Evolutionary conservation across 192 early-diverging fungal species (phyloP).

Genomic region (Rhizophagus sp.): DNA sequence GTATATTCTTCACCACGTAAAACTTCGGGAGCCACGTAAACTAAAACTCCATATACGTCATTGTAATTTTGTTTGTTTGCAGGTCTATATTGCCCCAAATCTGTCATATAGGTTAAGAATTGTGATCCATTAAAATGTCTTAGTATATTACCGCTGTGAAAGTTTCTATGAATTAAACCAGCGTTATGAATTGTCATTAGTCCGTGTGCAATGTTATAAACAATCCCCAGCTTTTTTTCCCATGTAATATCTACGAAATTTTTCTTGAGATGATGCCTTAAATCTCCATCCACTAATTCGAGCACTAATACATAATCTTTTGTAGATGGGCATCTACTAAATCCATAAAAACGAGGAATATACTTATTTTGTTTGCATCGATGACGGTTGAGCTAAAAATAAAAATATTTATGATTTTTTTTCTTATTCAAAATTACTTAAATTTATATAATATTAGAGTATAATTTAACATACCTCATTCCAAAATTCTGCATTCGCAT

Average conservation of each 20-base stretch:
- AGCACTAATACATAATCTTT: constrained; percentile 5
- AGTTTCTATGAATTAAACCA: constrained; percentile 15
- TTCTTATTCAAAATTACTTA: too few relatives aligned
- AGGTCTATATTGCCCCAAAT: constrained; percentile 16
- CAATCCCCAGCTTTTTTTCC: constrained; percentile 15
- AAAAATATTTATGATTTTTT: neutral
- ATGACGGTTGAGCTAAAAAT: neutral
- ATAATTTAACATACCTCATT: constrained; percentile 11
- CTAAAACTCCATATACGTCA: neutral
- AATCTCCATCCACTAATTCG: constrained; percentile 10
- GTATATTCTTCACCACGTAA: neutral
- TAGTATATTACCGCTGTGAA: constrained; percentile 18
- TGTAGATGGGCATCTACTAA: neutral
- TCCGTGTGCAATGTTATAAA: constrained; percentile 18
- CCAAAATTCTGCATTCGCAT: neutral
- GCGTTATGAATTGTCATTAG: constrained; percentile 26
- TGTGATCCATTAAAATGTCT: constrained; percentile 25
- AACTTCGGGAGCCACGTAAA: constrained; percentile 14
- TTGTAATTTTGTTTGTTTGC: neutral
- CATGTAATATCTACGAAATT: neutral
- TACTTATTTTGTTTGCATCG: neutral
- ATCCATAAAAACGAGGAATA: constrained; percentile 16
- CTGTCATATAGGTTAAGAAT: neutral
- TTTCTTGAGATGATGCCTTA: constrained; percentile 3
- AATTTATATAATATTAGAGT: neutral